Conservation (phyloP, 768 basidiomycete genomes). For the Amanita pseudoporphyria region DNA sequence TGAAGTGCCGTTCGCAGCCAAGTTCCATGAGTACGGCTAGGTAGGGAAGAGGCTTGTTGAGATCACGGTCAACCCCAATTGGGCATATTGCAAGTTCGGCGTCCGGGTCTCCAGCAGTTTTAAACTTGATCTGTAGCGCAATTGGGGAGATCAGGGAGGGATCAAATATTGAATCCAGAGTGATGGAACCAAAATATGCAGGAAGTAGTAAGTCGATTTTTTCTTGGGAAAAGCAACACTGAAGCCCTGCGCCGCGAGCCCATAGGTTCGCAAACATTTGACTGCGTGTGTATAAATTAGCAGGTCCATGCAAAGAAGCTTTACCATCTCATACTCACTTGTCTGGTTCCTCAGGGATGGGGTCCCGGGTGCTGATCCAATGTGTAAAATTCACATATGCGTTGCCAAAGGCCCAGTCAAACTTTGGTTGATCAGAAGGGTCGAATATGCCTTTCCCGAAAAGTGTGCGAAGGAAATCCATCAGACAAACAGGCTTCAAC, state of each 20-base stretch:
- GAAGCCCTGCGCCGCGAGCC: constrained; percentile 11
- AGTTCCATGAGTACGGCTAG: constrained; percentile 10
- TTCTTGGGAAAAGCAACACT: too few relatives aligned
- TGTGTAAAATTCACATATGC: constrained; percentile 14
- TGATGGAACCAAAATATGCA: constrained; percentile 9
- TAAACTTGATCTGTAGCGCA: constrained; percentile 5
- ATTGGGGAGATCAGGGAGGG: constrained; percentile 9
- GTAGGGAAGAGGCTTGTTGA: constrained; percentile 6
- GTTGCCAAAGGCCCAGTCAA: constrained; percentile 7
- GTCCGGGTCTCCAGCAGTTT: neutral
- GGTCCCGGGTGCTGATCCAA: too few relatives aligned
- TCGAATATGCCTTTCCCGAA: too few relatives aligned
- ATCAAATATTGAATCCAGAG: constrained; percentile 4
- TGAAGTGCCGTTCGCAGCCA: neutral
- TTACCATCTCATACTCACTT: constrained; percentile 5
- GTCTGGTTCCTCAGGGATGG: constrained; percentile 8
- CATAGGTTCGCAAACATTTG: constrained; percentile 13
- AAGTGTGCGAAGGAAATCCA: neutral
- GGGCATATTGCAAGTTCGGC: constrained; percentile 4
- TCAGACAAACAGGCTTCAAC: neutral
- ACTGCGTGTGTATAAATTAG: too few relatives aligned
- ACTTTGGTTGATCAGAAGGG: constrained; percentile 2
- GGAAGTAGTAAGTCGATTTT: constrained; percentile 10
- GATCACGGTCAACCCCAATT: constrained; percentile 3
- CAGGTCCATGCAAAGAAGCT: neutral